Conservation (phyloP, 179 eudicot genomes). For the Corrigiola litoralis region DNA sequence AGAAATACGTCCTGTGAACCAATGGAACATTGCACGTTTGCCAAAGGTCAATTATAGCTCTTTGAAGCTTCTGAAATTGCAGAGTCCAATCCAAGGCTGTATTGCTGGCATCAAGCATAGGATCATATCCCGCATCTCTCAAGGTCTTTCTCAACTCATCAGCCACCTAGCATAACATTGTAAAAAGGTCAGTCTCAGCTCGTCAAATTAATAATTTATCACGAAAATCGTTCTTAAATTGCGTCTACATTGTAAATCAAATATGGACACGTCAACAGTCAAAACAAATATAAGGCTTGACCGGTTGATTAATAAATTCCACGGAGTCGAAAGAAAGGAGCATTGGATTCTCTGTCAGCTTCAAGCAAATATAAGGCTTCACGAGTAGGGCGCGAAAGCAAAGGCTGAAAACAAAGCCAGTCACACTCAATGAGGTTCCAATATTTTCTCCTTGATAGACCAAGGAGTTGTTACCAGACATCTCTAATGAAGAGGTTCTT, state of each 20-base stretch:
- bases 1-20: constrained; percentile 85
- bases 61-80: constrained; percentile 55
- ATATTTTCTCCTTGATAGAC: too few relatives aligned
- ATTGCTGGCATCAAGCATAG: constrained; percentile 31
- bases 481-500: too few relatives aligned
- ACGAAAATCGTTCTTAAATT: neutral
- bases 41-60: constrained; percentile 71
- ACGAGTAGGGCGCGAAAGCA: too few relatives aligned
- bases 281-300: too few relatives aligned
- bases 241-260: too few relatives aligned
- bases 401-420: too few relatives aligned
- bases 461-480: too few relatives aligned
- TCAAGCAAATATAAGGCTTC: too few relatives aligned
- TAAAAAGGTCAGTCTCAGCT: constrained; percentile 9
- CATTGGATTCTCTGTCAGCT: neutral
- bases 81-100: constrained; percentile 44
- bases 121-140: constrained; percentile 50
- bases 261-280: too few relatives aligned
- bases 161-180: constrained; percentile 19
- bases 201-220: neutral
- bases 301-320: too few relatives aligned
- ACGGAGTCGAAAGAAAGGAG: neutral
- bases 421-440: too few relatives aligned
- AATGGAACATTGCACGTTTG: constrained; percentile 69
- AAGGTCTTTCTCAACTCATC: constrained; percentile 37